Evolutionary conservation across 768 basidiomycete genomes (phyloP).

Genomic region (Heimioporus sp.): DNA sequence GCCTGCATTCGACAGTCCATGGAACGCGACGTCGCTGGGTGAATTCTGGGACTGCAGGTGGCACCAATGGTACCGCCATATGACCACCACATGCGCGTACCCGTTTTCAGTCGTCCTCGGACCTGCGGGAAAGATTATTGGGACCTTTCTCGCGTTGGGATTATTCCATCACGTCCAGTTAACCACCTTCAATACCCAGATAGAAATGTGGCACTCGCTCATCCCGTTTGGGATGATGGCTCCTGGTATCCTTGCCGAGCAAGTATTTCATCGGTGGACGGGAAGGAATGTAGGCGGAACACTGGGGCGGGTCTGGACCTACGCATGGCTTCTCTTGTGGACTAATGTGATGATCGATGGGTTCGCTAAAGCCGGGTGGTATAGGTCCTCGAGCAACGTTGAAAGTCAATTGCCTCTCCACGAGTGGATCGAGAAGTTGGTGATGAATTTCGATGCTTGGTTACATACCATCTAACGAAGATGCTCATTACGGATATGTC

Average conservation of each 20-base stretch:
- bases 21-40: not conserved
- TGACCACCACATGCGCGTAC: not conserved
- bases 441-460: not conserved
- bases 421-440: not conserved
- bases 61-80: not conserved
- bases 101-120: not conserved
- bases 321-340: not conserved
- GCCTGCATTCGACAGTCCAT: not conserved
- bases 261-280: not conserved
- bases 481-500: too few species aligned
- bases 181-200: not conserved
- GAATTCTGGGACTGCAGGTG: not conserved
- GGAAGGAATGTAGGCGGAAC: not conserved
- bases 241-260: not conserved
- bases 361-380: not conserved
- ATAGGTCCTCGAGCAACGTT: not conserved
- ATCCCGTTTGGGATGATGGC: not conserved
- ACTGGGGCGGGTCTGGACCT: not conserved
- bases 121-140: not conserved
- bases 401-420: not conserved
- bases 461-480: not conserved
- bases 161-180: not conserved
- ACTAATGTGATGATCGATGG: not conserved
- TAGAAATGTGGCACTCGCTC: not conserved
- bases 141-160: not conserved